Conservation (phyloP, 495 filamentous ascomycete genomes). For the Podospora anserina region DNA sequence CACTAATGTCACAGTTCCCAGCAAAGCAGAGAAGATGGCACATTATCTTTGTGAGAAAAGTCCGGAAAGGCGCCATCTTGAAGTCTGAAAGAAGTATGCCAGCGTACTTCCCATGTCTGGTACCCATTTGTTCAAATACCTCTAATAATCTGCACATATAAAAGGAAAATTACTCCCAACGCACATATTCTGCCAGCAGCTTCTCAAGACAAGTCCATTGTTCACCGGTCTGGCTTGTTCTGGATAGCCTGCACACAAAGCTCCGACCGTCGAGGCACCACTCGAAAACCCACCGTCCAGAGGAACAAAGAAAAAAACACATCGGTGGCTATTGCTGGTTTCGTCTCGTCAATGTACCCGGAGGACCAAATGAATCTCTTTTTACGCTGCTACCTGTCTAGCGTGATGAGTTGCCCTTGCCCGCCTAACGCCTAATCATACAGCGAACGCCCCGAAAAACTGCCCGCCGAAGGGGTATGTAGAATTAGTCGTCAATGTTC, state of each 20-base stretch:
- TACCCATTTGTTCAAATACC: background rate
- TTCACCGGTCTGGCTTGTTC: background rate
- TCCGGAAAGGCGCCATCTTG: background rate
- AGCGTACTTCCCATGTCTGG: background rate
- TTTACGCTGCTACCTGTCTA: constrained; percentile 26
- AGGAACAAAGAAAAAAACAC: background rate
- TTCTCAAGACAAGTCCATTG: background rate
- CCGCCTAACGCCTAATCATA: constrained; percentile 37
- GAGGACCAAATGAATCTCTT: constrained; percentile 12
- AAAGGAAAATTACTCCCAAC: background rate
- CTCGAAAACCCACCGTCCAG: background rate
- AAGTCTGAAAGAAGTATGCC: background rate
- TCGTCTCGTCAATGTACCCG: too few species aligned
- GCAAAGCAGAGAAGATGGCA: background rate
- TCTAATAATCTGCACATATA: background rate
- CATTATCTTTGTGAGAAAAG: background rate
- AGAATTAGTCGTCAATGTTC: constrained; percentile 18
- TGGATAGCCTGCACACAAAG: background rate
- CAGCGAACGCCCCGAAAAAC: constrained; percentile 21
- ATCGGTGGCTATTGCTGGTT: background rate
- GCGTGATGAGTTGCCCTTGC: constrained; percentile 16
- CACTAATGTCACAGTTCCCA: background rate
- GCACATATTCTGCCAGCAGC: background rate
- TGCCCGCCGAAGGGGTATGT: constrained; percentile 14
- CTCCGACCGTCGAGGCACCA: background rate